Percentiles rank a stretch among this genome's conserved stretches.
Evolutionary conservation across 2,329 filamentous ascomycete species (phyloP).

Genomic region (Fonsecaea erecta): DNA sequence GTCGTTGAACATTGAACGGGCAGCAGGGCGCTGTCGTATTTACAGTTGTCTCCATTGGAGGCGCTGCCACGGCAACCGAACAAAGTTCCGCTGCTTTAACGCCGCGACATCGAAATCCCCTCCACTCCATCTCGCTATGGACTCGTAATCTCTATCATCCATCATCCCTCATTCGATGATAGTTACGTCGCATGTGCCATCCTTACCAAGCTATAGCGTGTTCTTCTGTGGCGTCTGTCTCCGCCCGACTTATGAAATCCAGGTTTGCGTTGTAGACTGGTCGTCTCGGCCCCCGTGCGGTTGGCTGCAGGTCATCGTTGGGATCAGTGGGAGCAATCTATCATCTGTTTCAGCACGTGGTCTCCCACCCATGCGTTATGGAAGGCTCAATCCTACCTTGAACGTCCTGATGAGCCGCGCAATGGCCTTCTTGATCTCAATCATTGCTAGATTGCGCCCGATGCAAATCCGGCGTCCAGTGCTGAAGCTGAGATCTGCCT

Average conservation of each 20-base stretch:
- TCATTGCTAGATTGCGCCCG: slow-evolving; percentile 27
- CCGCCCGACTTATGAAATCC: slow-evolving; percentile 5
- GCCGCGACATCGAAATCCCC: not conserved
- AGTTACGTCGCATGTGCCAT: not conserved
- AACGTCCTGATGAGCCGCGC: slow-evolving; percentile 23
- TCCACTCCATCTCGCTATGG: not conserved
- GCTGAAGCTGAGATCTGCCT: slow-evolving; percentile 20
- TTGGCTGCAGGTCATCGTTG: not conserved
- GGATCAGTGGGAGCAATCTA: slow-evolving; percentile 8
- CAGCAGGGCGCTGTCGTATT: not conserved
- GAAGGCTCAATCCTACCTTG: slow-evolving; percentile 18
- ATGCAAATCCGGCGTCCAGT: slow-evolving; percentile 23
- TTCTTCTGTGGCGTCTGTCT: not conserved
- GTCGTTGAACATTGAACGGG: not conserved
- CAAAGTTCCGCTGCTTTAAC: not conserved
- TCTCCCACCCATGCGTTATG: not conserved
- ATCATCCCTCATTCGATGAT: not conserved
- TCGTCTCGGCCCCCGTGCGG: not conserved
- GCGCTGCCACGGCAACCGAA: not conserved
- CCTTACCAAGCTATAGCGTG: not conserved
- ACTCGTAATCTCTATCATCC: not conserved
- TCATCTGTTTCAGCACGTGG: not conserved
- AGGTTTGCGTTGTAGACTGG: slow-evolving; percentile 6
- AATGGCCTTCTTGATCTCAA: slow-evolving; percentile 28
- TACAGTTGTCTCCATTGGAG: not conserved